Evolutionary conservation across 2,329 filamentous ascomycete species (phyloP).

Genomic region (Calonectria crousiana): DNA sequence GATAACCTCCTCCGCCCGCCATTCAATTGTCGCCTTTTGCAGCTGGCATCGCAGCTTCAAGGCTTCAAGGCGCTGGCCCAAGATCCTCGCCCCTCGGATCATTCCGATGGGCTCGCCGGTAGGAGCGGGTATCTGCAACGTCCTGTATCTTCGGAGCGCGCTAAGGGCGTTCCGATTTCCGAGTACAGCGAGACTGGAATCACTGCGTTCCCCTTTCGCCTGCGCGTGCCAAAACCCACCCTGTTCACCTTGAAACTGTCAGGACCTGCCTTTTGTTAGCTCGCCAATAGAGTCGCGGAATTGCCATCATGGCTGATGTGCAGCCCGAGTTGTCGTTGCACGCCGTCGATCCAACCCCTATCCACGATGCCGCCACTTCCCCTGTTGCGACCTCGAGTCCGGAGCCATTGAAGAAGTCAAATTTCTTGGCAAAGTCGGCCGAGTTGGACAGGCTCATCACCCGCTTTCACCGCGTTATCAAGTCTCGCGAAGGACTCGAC

Average conservation of each 20-base stretch:
- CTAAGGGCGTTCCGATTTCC: slow-evolving; percentile 10
- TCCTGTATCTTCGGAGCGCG: background rate
- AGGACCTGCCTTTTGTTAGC: background rate
- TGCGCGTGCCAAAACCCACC: background rate
- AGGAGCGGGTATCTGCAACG: background rate
- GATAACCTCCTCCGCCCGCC: background rate
- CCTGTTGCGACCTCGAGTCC: background rate
- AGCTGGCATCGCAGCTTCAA: background rate
- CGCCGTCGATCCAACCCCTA: background rate
- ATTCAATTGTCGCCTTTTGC: background rate
- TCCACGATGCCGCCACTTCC: background rate
- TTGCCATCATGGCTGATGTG: slow-evolving; percentile 1
- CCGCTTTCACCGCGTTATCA: slow-evolving; percentile 6
- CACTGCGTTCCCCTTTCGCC: background rate
- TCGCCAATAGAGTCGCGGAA: background rate
- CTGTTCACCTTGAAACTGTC: background rate
- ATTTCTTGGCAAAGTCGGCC: background rate
- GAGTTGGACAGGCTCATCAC: background rate
- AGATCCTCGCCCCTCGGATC: background rate
- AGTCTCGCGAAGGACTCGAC: slow-evolving; percentile 22
- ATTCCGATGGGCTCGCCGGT: background rate
- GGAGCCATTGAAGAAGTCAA: background rate
- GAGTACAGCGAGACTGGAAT: background rate
- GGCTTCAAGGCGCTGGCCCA: background rate
- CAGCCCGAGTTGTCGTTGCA: background rate